Percentiles rank a stretch among this genome's conserved stretches.
These are phyloP conservation scores for Datisca glomerata DNA, from an alignment of 306 rosid species.

Conservation along the genomic window DNA sequence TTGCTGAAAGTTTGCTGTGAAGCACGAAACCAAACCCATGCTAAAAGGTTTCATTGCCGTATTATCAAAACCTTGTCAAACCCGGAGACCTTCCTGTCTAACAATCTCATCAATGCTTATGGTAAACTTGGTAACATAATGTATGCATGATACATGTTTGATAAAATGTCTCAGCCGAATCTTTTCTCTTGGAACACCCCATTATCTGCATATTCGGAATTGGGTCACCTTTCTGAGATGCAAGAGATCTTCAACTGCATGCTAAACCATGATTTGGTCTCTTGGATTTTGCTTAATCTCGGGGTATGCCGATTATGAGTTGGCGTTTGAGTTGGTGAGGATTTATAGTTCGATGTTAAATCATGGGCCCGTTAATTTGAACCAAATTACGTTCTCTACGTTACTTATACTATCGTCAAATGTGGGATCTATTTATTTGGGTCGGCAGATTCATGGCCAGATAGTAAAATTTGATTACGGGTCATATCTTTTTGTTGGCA, in stretches of 20 bases:
- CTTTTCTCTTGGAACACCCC: constrained; percentile 63
- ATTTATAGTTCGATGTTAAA: constrained; percentile 49
- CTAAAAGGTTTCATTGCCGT: constrained; percentile 56
- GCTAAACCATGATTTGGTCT: constrained; percentile 48
- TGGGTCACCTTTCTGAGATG: constrained; percentile 41
- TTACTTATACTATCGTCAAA: constrained; percentile 61
- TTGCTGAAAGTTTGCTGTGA: constrained; percentile 52
- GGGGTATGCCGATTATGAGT: constrained; percentile 34
- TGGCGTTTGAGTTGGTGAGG: constrained; percentile 31
- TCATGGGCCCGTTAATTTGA: constrained; percentile 35
- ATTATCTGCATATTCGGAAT: constrained; percentile 48
- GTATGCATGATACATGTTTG: constrained; percentile 59
- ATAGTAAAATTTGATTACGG: constrained; percentile 60
- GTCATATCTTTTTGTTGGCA: constrained; percentile 56
- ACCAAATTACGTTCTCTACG: constrained; percentile 50
- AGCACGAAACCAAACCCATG: constrained; percentile 23
- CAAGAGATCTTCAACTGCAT: constrained; percentile 33
- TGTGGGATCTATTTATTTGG: constrained; percentile 37
- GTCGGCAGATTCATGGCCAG: constrained; percentile 71
- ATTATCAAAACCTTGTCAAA: constrained; percentile 30
- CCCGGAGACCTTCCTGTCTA: constrained; percentile 58
- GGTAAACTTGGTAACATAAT: constrained; percentile 29
- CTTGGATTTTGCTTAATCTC: constrained; percentile 70
- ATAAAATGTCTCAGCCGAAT: constrained; percentile 42
- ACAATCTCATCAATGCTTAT: constrained; percentile 42